Conservation (phyloP, 2,329 filamentous ascomycete genomes). For the Calcarisporium arbuscula region DNA sequence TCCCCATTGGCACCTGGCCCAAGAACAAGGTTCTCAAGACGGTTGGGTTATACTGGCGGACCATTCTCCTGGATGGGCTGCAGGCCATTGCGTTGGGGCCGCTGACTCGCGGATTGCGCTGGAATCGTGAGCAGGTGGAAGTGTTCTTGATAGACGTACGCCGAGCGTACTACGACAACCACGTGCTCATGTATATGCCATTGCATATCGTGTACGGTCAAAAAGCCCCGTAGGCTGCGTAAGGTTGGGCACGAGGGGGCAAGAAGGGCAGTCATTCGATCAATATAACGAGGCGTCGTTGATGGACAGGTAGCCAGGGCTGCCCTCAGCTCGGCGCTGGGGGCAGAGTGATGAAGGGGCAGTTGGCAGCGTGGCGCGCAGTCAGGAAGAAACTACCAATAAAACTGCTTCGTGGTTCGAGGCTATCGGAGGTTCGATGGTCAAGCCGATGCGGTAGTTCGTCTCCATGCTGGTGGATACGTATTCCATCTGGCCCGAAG, state of each 20-base stretch:
- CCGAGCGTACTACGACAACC: constrained; percentile 40
- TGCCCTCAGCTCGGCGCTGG: too few species aligned
- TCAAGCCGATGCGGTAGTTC: too few species aligned
- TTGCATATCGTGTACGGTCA: constrained; percentile 49
- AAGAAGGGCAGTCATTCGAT: too few species aligned
- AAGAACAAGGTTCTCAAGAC: constrained; percentile 44
- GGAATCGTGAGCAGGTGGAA: constrained; percentile 42
- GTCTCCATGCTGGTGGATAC: too few species aligned
- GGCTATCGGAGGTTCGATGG: too few species aligned
- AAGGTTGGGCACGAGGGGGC: background rate
- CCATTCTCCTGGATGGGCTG: constrained; percentile 42
- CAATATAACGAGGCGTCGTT: too few species aligned
- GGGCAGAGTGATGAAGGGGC: too few species aligned
- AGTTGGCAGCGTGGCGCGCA: too few species aligned
- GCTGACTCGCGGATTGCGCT: constrained; percentile 42
- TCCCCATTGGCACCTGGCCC: constrained; percentile 50
- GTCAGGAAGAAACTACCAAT: too few species aligned
- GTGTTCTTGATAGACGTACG: constrained; percentile 41
- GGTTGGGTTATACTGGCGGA: constrained; percentile 46
- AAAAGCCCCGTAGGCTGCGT: constrained; percentile 30
- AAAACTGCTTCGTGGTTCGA: too few species aligned
- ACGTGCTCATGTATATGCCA: constrained; percentile 46
- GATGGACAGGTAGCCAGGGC: too few species aligned
- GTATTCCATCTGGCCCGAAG: too few species aligned
- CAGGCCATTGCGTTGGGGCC: constrained; percentile 46